Evolutionary conservation across 2,329 filamentous ascomycete genomes (phyloP).

Genomic region (Tolypocladium amazonense): DNA sequence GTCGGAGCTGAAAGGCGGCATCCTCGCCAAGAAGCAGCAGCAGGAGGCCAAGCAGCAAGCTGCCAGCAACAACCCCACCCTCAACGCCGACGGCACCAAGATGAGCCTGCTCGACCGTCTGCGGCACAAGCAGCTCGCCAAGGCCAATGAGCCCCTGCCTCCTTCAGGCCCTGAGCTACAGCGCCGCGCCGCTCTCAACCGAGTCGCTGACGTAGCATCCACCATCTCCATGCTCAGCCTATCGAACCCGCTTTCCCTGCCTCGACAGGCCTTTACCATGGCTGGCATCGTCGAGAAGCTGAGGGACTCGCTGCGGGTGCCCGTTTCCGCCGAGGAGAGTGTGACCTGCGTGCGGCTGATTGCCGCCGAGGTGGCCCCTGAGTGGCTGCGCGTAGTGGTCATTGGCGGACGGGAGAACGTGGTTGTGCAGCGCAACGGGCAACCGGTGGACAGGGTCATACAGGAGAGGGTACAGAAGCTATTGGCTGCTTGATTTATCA

Average conservation of each 20-base stretch:
- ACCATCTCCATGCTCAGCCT: slow-evolving; percentile 57
- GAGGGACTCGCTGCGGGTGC: slow-evolving; percentile 52
- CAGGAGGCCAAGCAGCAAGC: slow-evolving; percentile 26
- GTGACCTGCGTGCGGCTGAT: slow-evolving; percentile 38
- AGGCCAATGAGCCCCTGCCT: slow-evolving; percentile 43
- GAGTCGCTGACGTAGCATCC: slow-evolving; percentile 56
- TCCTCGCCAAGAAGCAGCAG: slow-evolving; percentile 41
- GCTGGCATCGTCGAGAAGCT: slow-evolving; percentile 52
- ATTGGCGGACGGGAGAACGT: slow-evolving; percentile 46
- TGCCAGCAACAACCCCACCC: slow-evolving; percentile 16
- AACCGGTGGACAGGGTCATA: slow-evolving; percentile 26
- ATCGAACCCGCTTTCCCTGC: slow-evolving; percentile 35
- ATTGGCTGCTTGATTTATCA: slow-evolving; percentile 10
- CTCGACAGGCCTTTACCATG: slow-evolving; percentile 56
- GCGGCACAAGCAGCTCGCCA: slow-evolving; percentile 56
- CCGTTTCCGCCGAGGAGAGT: slow-evolving; percentile 42
- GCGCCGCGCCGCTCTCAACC: slow-evolving; percentile 54
- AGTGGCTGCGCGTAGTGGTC: slow-evolving; percentile 42
- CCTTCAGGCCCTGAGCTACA: slow-evolving; percentile 46
- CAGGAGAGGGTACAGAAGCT: slow-evolving; percentile 25
- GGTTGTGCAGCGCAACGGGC: slow-evolving; percentile 37
- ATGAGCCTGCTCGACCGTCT: slow-evolving; percentile 68
- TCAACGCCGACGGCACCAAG: slow-evolving; percentile 36
- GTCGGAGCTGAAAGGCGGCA: slow-evolving; percentile 54
- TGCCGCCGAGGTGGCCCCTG: slow-evolving; percentile 42